phyloP scores from a whole-genome alignment of 768 basidiomycete species.

The Mycena pura region DNA sequence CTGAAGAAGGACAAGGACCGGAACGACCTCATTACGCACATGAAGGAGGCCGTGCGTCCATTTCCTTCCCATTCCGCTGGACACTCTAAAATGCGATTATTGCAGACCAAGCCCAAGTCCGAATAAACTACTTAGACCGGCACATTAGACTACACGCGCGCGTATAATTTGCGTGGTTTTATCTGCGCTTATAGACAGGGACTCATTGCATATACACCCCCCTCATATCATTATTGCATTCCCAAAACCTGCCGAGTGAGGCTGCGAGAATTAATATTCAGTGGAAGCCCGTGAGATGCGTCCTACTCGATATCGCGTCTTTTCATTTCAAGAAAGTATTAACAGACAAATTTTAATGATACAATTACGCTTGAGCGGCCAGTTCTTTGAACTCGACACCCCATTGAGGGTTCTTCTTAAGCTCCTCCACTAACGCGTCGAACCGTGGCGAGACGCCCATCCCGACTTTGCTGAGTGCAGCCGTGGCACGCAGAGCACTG shows the following conservation, averaged over 20 bases:
- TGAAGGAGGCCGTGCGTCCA: constrained; percentile 60
- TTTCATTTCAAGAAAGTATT: constrained; percentile 5
- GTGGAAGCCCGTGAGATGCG: too few relatives aligned
- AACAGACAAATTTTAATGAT: not conserved
- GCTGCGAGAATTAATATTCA: too few relatives aligned
- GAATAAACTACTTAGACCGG: constrained; percentile 13
- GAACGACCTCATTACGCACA: constrained; percentile 73
- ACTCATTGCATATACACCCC: constrained; percentile 17
- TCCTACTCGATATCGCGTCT: too few relatives aligned
- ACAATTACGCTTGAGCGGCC: constrained; percentile 21
- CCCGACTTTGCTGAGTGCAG: constrained; percentile 81
- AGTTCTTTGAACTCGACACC: constrained; percentile 74
- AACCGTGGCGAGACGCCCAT: constrained; percentile 72
- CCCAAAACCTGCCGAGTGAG: too few relatives aligned
- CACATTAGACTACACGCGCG: constrained; percentile 19
- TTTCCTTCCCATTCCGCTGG: not conserved
- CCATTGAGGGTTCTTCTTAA: constrained; percentile 72
- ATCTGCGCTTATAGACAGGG: constrained; percentile 10
- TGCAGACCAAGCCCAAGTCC: too few relatives aligned
- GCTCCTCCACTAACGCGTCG: constrained; percentile 78
- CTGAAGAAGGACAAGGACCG: constrained; percentile 88
- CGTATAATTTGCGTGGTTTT: constrained; percentile 17
- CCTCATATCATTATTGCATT: constrained; percentile 28
- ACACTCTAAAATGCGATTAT: not conserved
- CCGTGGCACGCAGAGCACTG: constrained; percentile 87